Conservation (phyloP, 371 early-diverging fungal species). For the Mucor lusitanicus region DNA sequence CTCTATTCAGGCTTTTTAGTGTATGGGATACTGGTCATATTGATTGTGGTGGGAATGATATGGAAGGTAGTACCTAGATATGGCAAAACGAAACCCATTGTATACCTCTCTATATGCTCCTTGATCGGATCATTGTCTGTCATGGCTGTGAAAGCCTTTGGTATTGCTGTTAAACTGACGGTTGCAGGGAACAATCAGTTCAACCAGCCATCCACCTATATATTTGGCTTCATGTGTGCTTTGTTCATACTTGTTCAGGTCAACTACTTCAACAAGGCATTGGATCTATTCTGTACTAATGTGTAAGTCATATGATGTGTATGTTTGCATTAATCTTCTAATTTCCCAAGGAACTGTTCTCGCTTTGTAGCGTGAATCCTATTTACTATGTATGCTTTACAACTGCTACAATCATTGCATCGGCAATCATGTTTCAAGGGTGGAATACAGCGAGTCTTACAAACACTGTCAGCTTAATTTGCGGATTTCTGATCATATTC, state of each 20-base stretch:
- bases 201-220: conserved; percentile 79
- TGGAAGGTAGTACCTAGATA: conserved; percentile 74
- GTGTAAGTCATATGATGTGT: conserved; percentile 49
- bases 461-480: conserved; percentile 79
- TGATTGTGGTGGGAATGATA: conserved; percentile 69
- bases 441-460: conserved; percentile 73
- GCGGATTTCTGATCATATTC: conserved; percentile 90
- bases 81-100: conserved; percentile 78
- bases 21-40: conserved; percentile 69
- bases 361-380: conserved; percentile 67
- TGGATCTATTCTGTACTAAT: conserved; percentile 87
- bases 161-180: conserved; percentile 88
- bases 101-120: conserved; percentile 87
- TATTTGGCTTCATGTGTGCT: conserved; percentile 76
- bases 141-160: conserved; percentile 90
- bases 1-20: conserved; percentile 4
- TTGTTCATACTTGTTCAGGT: conserved; percentile 84
- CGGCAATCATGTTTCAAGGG: conserved; percentile 87
- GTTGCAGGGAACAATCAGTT: conserved; percentile 91
- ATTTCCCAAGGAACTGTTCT: not conserved
- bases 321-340: not conserved
- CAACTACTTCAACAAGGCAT: conserved; percentile 96
- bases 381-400: conserved; percentile 94
- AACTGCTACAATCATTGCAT: conserved; percentile 89
- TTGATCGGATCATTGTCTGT: conserved; percentile 89